Base-by-base conservation (phyloP, 2,329 filamentous ascomycete species). In the Ophiocordyceps camponoti-leonardi region DNA sequence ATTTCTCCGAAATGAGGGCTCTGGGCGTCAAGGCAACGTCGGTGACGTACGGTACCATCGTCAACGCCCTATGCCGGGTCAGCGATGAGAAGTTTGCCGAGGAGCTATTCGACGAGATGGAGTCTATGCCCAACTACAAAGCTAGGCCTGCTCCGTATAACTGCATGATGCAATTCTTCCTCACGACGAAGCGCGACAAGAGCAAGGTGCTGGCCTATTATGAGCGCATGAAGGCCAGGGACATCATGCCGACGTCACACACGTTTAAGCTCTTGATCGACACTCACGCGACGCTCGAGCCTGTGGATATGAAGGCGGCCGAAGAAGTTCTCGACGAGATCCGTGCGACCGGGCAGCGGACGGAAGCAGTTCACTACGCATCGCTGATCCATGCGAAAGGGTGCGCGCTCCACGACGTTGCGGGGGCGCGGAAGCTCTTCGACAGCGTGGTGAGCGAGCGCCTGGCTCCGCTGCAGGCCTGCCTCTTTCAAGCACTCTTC, bases 151-250 rank as follows among this genome's bases (percentile, higher is more conserved):
- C 92, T 22, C 92, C 92, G 1, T 98, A 98, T 73, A 95, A 98
- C 71, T 94, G 86, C 65, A 84, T 98, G 80, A 98, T 98, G 79
- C 92, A 98, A 61, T 96, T 94, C 68, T 98, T 96, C 76, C 72
- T 96, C 53, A 94, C 86, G 47, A 96, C 90, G 46, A 96, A 96
- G 76, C 86, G 87, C 45, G 90, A 98, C 63, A 90, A 92, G 67
- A 68, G 73, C 62, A 96, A 96, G 77, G 90, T 95, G 6, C 73
- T 98, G 22, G 74, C 81, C 30, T 98, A 96, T 72, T 96, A 94
- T 60, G 82, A 94, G 63, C 85, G 90, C 50, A 96, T 98, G 92
- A 79, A 82, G 60, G 73, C 77, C 20, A 85, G 82, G 67, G 79
- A 81, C 47, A 98, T 98, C 58, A 71, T 83, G 49, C 90, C 92